A percentile compares a stretch with the other conserved stretches of the same genome.
Conservation (phyloP, 2,329 filamentous ascomycete species). For the Aureobasidium sp. region DNA sequence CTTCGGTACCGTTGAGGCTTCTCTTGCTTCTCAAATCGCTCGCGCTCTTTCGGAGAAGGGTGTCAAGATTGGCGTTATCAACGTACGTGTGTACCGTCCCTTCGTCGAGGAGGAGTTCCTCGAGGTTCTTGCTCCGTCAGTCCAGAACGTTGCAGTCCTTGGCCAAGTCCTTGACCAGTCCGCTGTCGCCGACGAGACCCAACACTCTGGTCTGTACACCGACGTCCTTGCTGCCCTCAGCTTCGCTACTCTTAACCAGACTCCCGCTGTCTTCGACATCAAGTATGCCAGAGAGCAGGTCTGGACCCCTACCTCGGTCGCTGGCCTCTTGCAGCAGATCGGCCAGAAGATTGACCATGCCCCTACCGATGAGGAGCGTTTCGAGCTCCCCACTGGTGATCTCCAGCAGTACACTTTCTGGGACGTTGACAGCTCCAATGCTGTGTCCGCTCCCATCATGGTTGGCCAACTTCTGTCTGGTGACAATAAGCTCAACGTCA, state of each 20-base stretch:
- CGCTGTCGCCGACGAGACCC: conserved; percentile 63
- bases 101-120: conserved; percentile 95
- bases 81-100: conserved; percentile 87
- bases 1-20: conserved; percentile 86
- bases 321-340: conserved; percentile 40
- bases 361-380: conserved; percentile 29
- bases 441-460: conserved; percentile 55
- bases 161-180: conserved; percentile 74
- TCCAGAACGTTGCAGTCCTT: conserved; percentile 70
- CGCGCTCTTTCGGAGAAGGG: conserved; percentile 62
- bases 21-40: conserved; percentile 74
- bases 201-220: conserved; percentile 81
- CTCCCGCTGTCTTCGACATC: conserved; percentile 65
- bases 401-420: conserved; percentile 88
- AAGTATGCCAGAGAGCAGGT: conserved; percentile 75
- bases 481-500: conserved; percentile 54
- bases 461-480: conserved; percentile 53
- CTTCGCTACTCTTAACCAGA: conserved; percentile 60
- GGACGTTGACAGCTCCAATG: conserved; percentile 70
- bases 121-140: conserved; percentile 65
- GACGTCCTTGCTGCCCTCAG: conserved; percentile 81
- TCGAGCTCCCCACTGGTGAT: conserved; percentile 38
- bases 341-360: conserved; percentile 31
- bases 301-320: conserved; percentile 51
- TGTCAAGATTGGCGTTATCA: conserved; percentile 75